Evolutionary conservation across 169 alveolate genomes (phyloP).

Genomic region (Plasmodium blacklocki): DNA sequence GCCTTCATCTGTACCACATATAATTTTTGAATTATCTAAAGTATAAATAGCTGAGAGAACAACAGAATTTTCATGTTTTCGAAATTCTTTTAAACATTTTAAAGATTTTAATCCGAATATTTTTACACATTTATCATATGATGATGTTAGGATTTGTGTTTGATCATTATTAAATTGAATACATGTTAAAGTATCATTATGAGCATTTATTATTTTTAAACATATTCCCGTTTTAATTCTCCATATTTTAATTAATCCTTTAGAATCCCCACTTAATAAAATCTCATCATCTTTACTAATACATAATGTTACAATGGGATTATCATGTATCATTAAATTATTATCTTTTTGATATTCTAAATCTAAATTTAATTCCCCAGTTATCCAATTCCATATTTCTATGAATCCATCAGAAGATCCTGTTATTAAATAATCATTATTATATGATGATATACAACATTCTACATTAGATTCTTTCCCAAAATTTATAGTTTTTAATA

Average conservation of each 20-base stretch:
- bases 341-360: slow-evolving; percentile 86
- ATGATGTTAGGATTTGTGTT: slow-evolving; percentile 87
- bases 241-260: slow-evolving; percentile 84
- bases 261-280: slow-evolving; percentile 89
- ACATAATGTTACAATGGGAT: slow-evolving; percentile 87
- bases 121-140: slow-evolving; percentile 87
- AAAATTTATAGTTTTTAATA: slow-evolving; percentile 82
- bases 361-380: slow-evolving; percentile 86
- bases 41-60: slow-evolving; percentile 82
- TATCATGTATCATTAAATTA: slow-evolving; percentile 88
- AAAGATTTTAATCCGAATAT: slow-evolving; percentile 85
- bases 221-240: slow-evolving; percentile 66
- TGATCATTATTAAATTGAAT: slow-evolving; percentile 87
- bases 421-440: slow-evolving; percentile 86
- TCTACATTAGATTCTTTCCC: slow-evolving; percentile 90
- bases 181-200: slow-evolving; percentile 83
- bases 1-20: slow-evolving; percentile 87
- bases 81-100: slow-evolving; percentile 80
- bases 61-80: slow-evolving; percentile 80
- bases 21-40: slow-evolving; percentile 81
- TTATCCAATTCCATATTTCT: slow-evolving; percentile 90
- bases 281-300: slow-evolving; percentile 90
- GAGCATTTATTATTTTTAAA: slow-evolving; percentile 83
- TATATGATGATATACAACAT: slow-evolving; percentile 89
- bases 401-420: slow-evolving; percentile 92